Base-by-base conservation (phyloP, 2,329 filamentous ascomycete genomes). In the Fusarium hostae region DNA sequence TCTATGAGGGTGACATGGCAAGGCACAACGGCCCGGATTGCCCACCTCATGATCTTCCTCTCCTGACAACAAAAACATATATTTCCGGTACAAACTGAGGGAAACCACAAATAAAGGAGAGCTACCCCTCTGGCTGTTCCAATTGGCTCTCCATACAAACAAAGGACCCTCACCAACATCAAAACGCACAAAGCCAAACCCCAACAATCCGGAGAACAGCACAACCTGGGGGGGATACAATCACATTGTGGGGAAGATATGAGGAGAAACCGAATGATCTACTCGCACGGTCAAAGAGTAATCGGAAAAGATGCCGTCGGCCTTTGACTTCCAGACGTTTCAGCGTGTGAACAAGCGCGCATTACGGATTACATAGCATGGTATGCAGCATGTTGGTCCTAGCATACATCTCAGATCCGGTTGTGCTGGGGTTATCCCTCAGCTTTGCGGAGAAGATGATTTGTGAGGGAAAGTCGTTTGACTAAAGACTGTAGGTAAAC, bases 321-420 rank as follows among this genome's bases (percentile, higher is more conserved):
- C 13, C 54, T 61, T 66, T 48, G 64, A 61, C 24, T 48, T 66
- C 64, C 64, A 66, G 15, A 11, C 15, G 32, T 65, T 58, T 58
- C 37, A 65, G 35, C 20, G 48, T 37, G 22, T 37, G 24, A 51
- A 52, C 39, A 30, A 13, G 13, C 37, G 34, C 30, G 39, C 16
- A 52, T 66, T 66, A 45, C 24, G 34, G 26, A 60, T 66, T 66
- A 52, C 54, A 61, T 18, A 47, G 37, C 50, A 32, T 22, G 26
- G 32, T 41, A 9, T 30, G 37, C 37, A 65, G 45, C 44, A 37
- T 34, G 62, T 28, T 37, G n/a, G 44, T 34, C 43, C 63, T 22
- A 30, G 51, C 22, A 59, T 15, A 4, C 60, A 66, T 59, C 44
- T 47, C 10, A 66, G 61, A 66, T 66, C 39, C 62, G 24, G 28